Evolutionary conservation across 2,329 filamentous ascomycete genomes (phyloP), one percentile per base, ranked within the genome.

Genomic region (Trichoderma hamatum): DNA sequence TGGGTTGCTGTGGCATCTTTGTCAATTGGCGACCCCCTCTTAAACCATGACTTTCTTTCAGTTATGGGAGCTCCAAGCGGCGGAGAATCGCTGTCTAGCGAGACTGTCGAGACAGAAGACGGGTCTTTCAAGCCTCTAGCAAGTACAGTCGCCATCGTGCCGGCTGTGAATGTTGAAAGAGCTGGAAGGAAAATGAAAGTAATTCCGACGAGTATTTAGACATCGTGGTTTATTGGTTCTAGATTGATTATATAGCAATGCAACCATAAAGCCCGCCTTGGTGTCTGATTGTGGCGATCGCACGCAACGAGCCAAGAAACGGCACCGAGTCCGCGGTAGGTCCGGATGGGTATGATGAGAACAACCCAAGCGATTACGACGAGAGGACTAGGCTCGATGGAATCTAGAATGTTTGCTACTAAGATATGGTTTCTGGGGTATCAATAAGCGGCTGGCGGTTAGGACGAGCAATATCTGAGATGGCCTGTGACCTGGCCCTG

Each of bases 1-100:
- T 79, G 79, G 0, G 80, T 82, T 1, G 80, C 80, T 5, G 80
- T 75, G 16, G 78, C 80, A 67, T 79, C 75, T 6, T 72, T 72
- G 34, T 79, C 75, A 24, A 77, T 73, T 2, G 49, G 34, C 6
- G 66, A 73, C 14, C 72, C 69, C 16, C 73, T 74, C 67, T 80
- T 76, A 63, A 76, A 81, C 70, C 75, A 80, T 60, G 80, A 81
- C 5, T 73, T 73, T 62, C 75, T 78, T 54, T 72, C 71, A 1
- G 75, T 36, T 4, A 74, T 30, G 0, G 77, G 71, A 6, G 72
- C 75, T 0, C 79, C 79, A 2, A 82, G 71, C 0, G 76, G 72
- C 10, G 76, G 75, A 5, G 70, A 58, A n/a, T 73, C 62, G 46
- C 64, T 62, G 11, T 69, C 59, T 16, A 70, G 58, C 16, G 68